Percentiles rank a stretch among this genome's conserved stretches.
Evolutionary conservation across 78 protist species (phyloP).

Genomic region (Corallochytrium limacisporum): DNA sequence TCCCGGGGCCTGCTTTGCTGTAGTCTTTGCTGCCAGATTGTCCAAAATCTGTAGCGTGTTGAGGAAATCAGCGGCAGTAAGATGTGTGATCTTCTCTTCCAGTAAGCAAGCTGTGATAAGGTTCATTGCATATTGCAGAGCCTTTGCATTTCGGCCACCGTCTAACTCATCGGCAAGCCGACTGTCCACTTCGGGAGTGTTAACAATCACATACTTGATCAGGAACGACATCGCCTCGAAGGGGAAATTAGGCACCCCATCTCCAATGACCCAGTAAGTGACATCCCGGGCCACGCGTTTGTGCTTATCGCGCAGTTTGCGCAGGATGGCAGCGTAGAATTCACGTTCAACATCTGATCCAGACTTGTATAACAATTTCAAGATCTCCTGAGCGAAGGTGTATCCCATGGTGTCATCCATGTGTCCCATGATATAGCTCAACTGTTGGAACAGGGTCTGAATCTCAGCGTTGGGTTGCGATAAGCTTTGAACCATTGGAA

Average conservation of each 20-base stretch:
- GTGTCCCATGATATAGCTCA: no score
- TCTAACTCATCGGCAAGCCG: not conserved
- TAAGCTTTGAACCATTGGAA: no score
- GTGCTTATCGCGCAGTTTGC: not conserved
- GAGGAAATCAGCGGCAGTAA: not conserved
- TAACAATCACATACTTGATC: not conserved
- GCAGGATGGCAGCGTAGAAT: constrained; percentile 1
- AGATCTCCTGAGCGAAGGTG: no score
- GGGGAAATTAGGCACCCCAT: not conserved
- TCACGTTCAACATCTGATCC: no score
- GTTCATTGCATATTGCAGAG: not conserved
- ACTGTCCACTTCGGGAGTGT: not conserved
- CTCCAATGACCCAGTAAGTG: not conserved
- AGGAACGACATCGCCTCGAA: not conserved
- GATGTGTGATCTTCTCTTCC: not conserved
- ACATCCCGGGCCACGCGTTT: not conserved
- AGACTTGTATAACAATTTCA: no score
- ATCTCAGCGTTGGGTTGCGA: no score
- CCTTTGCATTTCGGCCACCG: not conserved
- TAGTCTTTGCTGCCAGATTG: no score
- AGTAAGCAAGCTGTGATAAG: not conserved
- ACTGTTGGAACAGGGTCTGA: no score
- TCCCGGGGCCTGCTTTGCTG: not conserved
- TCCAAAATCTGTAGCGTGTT: not conserved
- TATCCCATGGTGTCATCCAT: no score